Evolutionary conservation across 116 monocot species (phyloP).

Genomic region (Zostera marina): DNA sequence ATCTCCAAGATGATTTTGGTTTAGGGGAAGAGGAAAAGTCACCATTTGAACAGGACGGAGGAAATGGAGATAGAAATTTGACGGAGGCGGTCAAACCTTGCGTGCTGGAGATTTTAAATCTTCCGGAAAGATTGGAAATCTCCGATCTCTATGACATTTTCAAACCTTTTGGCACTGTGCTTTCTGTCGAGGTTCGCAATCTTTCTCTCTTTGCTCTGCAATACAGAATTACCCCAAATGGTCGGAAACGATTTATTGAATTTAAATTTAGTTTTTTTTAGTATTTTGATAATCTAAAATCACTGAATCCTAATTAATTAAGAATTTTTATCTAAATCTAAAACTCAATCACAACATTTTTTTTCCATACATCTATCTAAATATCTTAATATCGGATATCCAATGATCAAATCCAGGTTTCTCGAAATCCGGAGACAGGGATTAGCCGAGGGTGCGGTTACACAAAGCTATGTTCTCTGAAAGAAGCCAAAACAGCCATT

Average conservation of each 20-base stretch:
- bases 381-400: not conserved
- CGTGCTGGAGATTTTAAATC: conserved; percentile 68
- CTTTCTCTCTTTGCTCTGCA: not conserved
- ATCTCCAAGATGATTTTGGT: not conserved
- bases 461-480: conserved; percentile 51
- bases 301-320: too few relatives aligned
- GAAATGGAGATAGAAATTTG: too few relatives aligned
- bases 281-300: too few relatives aligned
- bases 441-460: conserved; percentile 60
- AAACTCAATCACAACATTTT: too few relatives aligned
- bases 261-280: too few relatives aligned
- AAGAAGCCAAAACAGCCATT: conserved; percentile 61
- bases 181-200: conserved; percentile 43
- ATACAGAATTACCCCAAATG: too few relatives aligned
- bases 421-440: conserved; percentile 46
- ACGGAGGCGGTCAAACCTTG: conserved; percentile 3
- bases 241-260: too few relatives aligned
- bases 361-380: too few relatives aligned
- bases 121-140: conserved; percentile 57
- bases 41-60: not conserved
- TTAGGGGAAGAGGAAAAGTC: not conserved
- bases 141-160: conserved; percentile 51
- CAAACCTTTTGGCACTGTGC: conserved; percentile 39
- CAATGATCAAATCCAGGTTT: conserved; percentile 29
- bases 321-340: too few relatives aligned